Percentiles rank a stretch among this genome's conserved stretches.
Conservation (phyloP, 176 grass and related monocot genomes). For the Typha latifolia region DNA sequence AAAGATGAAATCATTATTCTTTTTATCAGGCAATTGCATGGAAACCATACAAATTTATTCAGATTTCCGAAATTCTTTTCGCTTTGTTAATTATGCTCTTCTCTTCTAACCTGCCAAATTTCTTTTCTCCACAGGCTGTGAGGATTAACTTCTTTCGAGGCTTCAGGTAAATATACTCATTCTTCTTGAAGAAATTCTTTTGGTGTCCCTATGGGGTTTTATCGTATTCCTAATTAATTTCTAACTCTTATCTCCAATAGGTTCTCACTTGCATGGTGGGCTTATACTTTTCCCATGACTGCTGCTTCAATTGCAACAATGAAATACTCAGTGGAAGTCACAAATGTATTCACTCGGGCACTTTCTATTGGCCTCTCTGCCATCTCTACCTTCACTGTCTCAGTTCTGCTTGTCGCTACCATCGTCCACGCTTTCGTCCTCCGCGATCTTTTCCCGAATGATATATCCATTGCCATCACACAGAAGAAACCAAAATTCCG, state of each 20-base stretch:
- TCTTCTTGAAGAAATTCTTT: not conserved
- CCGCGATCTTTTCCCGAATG: conserved; percentile 85
- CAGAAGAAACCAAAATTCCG: conserved; percentile 61
- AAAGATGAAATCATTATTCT: too few relatives aligned
- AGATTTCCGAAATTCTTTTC: not conserved
- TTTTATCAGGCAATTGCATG: too few relatives aligned
- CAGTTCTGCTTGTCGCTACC: conserved; percentile 58
- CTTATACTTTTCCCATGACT: conserved; percentile 96
- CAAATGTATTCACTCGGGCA: conserved; percentile 52
- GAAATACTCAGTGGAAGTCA: conserved; percentile 59
- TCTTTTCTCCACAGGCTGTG: conserved; percentile 42
- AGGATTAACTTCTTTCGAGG: conserved; percentile 90
- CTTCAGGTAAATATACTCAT: conserved; percentile 29
- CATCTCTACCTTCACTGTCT: conserved; percentile 70
- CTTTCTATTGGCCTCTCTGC: conserved; percentile 57
- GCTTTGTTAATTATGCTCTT: not conserved
- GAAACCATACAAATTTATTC: not conserved
- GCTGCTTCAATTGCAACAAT: conserved; percentile 62
- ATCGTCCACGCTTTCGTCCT: conserved; percentile 80
- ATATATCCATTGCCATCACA: conserved; percentile 90
- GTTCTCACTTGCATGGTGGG: conserved; percentile 99
- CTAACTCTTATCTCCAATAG: not conserved
- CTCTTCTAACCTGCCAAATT: not conserved
- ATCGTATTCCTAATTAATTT: not conserved
- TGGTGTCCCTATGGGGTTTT: not conserved